Conservation (phyloP, 768 basidiomycete species). For the Boletellus emodensis region DNA sequence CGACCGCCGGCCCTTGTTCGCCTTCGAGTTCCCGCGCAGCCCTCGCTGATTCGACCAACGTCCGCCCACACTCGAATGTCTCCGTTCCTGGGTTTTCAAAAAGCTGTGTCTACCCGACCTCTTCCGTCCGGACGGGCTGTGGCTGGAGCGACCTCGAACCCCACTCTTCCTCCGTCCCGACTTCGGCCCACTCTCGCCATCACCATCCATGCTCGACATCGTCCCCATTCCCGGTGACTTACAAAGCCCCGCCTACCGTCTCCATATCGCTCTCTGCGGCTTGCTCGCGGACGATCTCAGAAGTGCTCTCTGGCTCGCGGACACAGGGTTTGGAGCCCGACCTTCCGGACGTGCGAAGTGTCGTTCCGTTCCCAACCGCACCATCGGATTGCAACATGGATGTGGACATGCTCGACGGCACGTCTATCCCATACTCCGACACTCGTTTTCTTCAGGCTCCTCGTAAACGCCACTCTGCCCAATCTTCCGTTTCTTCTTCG, state of each 20-base stretch:
- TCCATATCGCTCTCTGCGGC: conserved; percentile 37
- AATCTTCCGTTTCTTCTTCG: conserved; percentile 26
- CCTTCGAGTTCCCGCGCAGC: conserved; percentile 13
- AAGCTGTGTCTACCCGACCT: conserved; percentile 14
- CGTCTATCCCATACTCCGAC: conserved; percentile 2
- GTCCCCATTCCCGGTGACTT: conserved; percentile 21
- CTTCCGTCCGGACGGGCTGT: conserved; percentile 14
- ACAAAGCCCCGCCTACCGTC: conserved; percentile 37
- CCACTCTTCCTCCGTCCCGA: background rate
- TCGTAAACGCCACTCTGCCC: conserved; percentile 34
- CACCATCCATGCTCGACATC: conserved; percentile 2
- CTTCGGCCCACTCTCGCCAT: conserved; percentile 4
- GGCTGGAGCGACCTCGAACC: conserved; percentile 6
- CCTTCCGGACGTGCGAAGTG: conserved; percentile 28
- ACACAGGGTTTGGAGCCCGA: conserved; percentile 15
- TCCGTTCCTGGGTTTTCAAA: conserved; percentile 7
- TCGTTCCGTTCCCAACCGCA: conserved; percentile 37
- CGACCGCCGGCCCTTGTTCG: background rate
- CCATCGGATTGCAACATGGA: conserved; percentile 21
- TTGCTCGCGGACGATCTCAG: conserved; percentile 19
- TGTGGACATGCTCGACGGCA: conserved; percentile 29
- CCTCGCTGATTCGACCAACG: conserved; percentile 27
- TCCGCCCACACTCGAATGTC: conserved; percentile 5
- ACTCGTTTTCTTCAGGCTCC: conserved; percentile 3
- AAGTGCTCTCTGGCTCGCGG: background rate